Evolutionary conservation across 108 stramenopile species (phyloP).

Genomic region (Cyclotella sp.): DNA sequence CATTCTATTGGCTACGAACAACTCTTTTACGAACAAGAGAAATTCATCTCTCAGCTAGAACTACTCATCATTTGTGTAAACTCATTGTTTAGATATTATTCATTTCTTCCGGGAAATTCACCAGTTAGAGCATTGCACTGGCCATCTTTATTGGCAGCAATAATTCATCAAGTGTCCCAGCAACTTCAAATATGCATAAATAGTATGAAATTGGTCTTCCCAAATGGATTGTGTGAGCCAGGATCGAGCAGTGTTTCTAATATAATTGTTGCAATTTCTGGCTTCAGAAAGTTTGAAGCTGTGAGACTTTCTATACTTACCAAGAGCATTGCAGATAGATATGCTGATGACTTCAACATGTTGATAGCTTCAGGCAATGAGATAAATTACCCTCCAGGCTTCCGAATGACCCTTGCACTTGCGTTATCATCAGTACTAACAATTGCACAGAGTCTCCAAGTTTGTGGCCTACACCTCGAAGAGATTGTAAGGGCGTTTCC

Average conservation of each 20-base stretch:
- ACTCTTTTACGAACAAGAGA: not conserved
- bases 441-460: not conserved
- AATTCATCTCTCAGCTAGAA: not conserved
- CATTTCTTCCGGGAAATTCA: not conserved
- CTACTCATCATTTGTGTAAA: not conserved
- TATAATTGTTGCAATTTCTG: not conserved
- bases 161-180: constrained; percentile 1
- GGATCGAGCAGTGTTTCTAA: not conserved
- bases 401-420: not conserved
- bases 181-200: constrained; percentile 1
- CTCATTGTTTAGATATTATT: not conserved
- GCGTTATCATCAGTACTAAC: not conserved
- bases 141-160: not conserved
- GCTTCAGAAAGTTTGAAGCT: not conserved
- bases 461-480: not conserved
- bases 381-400: not conserved
- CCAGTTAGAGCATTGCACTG: not conserved
- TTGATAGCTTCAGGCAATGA: not conserved
- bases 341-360: constrained; percentile 4
- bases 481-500: constrained; percentile 2
- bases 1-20: not conserved
- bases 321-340: not conserved
- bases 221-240: not conserved
- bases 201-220: not conserved
- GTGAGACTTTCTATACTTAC: constrained; percentile 5